These are phyloP conservation scores for Pulveroboletus frians DNA, from an alignment of 768 basidiomycete genomes.

Conservation along the genomic window DNA sequence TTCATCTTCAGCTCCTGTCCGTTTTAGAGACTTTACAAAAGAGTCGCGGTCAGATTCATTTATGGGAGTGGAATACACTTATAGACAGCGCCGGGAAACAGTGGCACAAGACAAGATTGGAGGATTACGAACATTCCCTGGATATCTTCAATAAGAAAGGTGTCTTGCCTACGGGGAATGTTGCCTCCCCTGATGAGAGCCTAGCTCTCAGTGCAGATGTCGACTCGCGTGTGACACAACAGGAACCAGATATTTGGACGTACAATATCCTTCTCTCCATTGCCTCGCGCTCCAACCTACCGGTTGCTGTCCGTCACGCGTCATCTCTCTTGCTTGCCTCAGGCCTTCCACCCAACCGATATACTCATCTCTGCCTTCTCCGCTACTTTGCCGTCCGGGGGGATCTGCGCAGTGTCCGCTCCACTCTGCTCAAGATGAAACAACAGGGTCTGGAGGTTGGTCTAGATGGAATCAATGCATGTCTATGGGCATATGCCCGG, in stretches of 20 bases:
- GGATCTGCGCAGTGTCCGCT: constrained; percentile 50
- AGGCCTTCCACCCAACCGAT: constrained; percentile 50
- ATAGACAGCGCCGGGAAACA: constrained; percentile 65
- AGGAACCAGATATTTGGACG: constrained; percentile 59
- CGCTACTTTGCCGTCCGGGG: constrained; percentile 46
- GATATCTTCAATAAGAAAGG: constrained; percentile 59
- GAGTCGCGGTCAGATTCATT: constrained; percentile 48
- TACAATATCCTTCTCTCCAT: constrained; percentile 63
- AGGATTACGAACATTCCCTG: constrained; percentile 58
- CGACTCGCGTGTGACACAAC: background rate
- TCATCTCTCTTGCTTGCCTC: constrained; percentile 49
- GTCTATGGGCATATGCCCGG: constrained; percentile 63
- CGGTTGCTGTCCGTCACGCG: constrained; percentile 45
- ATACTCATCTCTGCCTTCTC: constrained; percentile 59
- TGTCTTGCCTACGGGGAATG: constrained; percentile 20
- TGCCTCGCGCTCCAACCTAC: constrained; percentile 49
- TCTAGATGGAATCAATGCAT: constrained; percentile 63
- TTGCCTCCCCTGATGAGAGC: constrained; percentile 5
- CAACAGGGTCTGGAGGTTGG: constrained; percentile 48
- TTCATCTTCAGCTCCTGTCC: constrained; percentile 65
- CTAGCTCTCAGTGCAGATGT: constrained; percentile 3
- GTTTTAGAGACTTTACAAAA: constrained; percentile 54
- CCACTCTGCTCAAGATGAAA: constrained; percentile 49
- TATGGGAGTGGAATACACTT: constrained; percentile 76
- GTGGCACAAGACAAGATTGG: constrained; percentile 50